Base-by-base conservation (phyloP, 352 stramenopile species). In the Phytophthora pisi region DNA sequence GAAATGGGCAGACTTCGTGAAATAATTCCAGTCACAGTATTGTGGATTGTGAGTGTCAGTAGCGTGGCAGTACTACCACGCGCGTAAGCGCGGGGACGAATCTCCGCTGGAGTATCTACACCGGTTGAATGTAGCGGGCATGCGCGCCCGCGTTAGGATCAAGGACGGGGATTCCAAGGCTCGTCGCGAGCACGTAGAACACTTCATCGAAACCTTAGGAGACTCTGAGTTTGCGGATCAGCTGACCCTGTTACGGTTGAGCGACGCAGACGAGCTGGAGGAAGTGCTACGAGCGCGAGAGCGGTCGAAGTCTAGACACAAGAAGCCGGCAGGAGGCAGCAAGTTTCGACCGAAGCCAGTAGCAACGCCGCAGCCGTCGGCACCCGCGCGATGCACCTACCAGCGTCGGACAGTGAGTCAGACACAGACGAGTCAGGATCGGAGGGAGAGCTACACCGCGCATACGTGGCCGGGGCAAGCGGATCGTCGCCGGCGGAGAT, bases 1-100 rank as follows among this genome's bases (percentile, higher is more conserved):
- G 2, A 43, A 40, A 2, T 58, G 47, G 58, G 13, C 6, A 0
- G 38, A 46, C 1, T 24, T 66, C 0, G 20, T 40, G 15, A 16
- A 18, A 8, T 9, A 43, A 2, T 66, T 66, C 50, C 58, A 66
- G 20, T 36, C 20, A 0, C 58, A 51, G 16, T 58, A 58, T 24
- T 58, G 58, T 26, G 50, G 49, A 2, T 4, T 13, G 0, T 38
- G 49, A 9, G 49, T 59, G 8, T 58, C 50, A 0, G 36, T 59
- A 4, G 49, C 58, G 5, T 7, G 34, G 4, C 23, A 66, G 5
- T 66, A 66, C 28, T 66, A 66, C 8, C 50, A 66, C 9, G 58
- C 58, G 4, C 16, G 34, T 6, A 57, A 57, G 24, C 18, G 30
- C 13, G 52, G 36, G 0, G 49, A 58, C 7, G 57, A 64, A 10